A percentile compares a stretch with the other conserved stretches of the same genome.
Conservation (phyloP, 176 grass and related monocot species). For the Themeda triandra region DNA sequence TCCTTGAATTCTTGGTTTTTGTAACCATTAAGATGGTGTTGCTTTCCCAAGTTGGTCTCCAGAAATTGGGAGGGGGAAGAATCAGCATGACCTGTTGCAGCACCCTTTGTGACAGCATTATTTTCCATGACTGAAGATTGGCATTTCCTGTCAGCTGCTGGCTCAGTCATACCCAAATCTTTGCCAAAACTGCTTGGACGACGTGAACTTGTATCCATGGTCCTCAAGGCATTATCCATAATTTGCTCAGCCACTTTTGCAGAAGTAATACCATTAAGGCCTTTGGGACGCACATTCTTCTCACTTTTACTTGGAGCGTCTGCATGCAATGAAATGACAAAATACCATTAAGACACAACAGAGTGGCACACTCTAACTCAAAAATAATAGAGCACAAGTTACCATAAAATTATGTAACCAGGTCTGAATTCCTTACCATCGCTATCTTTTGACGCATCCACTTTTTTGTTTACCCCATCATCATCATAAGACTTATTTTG, state of each 20-base stretch:
- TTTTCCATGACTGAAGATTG: conserved; percentile 40
- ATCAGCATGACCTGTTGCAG: conserved; percentile 37
- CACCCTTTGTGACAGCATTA: conserved; percentile 17
- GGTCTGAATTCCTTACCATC: conserved; percentile 34
- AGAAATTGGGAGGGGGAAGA: conserved; percentile 43
- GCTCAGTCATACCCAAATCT: conserved; percentile 39
- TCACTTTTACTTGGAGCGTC: conserved; percentile 43
- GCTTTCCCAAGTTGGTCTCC: conserved; percentile 33
- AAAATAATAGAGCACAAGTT: background rate
- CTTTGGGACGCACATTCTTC: conserved; percentile 31
- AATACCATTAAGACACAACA: background rate
- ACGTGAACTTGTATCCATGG: conserved; percentile 40
- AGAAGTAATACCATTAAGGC: conserved; percentile 35
- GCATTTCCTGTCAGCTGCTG: conserved; percentile 32
- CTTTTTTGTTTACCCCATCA: conserved; percentile 30
- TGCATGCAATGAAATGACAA: conserved; percentile 37
- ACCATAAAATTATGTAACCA: conserved; percentile 16
- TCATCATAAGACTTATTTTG: conserved; percentile 26
- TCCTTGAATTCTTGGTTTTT: conserved; percentile 38
- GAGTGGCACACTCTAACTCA: background rate
- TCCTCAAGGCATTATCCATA: conserved; percentile 44
- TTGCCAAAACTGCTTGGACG: conserved; percentile 36
- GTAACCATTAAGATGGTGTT: conserved; percentile 30
- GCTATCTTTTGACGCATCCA: conserved; percentile 21
- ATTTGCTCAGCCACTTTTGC: conserved; percentile 31